Percentiles rank a stretch among this genome's conserved stretches.
These are phyloP conservation scores for Corynascus novoguineensis DNA, from an alignment of 495 filamentous ascomycete species.

Conservation along the genomic window DNA sequence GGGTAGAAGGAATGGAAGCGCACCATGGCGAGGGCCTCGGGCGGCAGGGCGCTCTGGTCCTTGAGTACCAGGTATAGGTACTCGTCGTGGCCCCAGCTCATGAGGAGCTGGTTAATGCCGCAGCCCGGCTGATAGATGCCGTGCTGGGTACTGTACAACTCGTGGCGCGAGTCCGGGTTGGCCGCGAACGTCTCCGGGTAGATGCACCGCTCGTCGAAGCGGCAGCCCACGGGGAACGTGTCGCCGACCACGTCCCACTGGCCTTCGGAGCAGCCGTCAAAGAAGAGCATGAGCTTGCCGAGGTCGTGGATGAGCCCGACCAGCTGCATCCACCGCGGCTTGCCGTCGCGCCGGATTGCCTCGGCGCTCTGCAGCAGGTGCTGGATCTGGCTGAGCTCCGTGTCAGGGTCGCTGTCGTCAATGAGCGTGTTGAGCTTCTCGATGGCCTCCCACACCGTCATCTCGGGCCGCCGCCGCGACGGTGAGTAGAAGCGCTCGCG, in stretches of 20 bases:
- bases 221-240: conserved; percentile 86
- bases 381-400: conserved; percentile 74
- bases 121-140: conserved; percentile 75
- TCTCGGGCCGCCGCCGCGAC: conserved; percentile 54
- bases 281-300: conserved; percentile 75
- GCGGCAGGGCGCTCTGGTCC: conserved; percentile 69
- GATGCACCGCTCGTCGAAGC: conserved; percentile 70
- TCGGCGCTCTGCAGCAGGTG: conserved; percentile 83
- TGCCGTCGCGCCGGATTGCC: conserved; percentile 79
- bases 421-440: conserved; percentile 84
- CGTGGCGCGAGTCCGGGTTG: conserved; percentile 63
- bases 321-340: conserved; percentile 89
- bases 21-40: conserved; percentile 83
- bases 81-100: conserved; percentile 90
- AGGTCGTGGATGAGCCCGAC: conserved; percentile 86
- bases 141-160: conserved; percentile 62
- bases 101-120: conserved; percentile 77
- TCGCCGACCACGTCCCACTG: conserved; percentile 95
- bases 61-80: conserved; percentile 81
- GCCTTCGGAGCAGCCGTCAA: conserved; percentile 74
- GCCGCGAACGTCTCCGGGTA: conserved; percentile 66
- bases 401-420: conserved; percentile 86
- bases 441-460: conserved; percentile 86
- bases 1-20: conserved; percentile 87
- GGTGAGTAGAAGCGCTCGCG: conserved; percentile 64